phyloP scores from a whole-genome alignment of 78 protist genomes.

The Protostelium mycophagum region DNA sequence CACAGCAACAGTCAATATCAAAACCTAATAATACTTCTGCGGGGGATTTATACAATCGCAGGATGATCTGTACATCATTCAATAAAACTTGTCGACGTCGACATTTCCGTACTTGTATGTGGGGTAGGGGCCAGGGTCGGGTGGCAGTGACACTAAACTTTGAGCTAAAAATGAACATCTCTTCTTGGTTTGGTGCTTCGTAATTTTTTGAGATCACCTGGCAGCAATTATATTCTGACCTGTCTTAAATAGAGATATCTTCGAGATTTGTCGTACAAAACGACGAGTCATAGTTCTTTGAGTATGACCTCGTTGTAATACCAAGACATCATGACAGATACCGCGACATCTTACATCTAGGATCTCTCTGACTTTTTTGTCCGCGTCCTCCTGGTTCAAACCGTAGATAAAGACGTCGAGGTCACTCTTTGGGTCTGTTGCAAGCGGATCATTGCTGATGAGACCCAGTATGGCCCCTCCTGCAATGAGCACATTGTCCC shows the following conservation, averaged over 20 bases:
- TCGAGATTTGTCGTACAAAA: no score
- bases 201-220: not conserved
- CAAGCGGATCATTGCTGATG: not conserved
- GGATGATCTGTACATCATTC: not conserved
- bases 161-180: constrained; percentile 16
- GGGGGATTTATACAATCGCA: constrained; percentile 61
- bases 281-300: no score
- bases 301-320: not conserved
- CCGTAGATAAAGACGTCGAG: constrained; percentile 65
- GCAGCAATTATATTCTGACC: no score
- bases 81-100: no score
- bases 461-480: constrained; percentile 63
- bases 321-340: not conserved
- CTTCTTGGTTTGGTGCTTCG: not conserved
- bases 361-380: not conserved
- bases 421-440: constrained; percentile 14
- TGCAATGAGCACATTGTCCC: constrained; percentile 70
- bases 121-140: constrained; percentile 14
- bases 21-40: constrained; percentile 66
- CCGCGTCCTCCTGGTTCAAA: constrained; percentile 22
- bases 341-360: not conserved
- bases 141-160: constrained; percentile 40
- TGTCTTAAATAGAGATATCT: no score
- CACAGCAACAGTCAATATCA: constrained; percentile 65
- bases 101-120: constrained; percentile 57